Evolutionary conservation across 2,329 filamentous ascomycete species (phyloP).

Genomic region (Orbilia javanica): DNA sequence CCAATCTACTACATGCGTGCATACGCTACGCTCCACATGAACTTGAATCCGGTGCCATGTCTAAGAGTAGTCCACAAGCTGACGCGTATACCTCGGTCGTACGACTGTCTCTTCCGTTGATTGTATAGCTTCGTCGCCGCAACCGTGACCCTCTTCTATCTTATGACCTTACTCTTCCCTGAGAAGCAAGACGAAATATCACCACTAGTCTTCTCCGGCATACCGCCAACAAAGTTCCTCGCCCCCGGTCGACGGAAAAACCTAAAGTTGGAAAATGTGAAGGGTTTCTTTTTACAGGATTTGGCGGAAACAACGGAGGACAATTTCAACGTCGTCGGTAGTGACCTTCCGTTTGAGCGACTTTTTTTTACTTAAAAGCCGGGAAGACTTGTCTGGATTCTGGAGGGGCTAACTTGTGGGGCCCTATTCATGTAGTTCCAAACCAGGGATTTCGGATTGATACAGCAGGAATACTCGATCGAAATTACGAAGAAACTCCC

Average conservation of each 20-base stretch:
- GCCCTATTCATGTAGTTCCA: constrained; percentile 40
- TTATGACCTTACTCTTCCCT: constrained; percentile 46
- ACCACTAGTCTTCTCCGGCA: constrained; percentile 51
- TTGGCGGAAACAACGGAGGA: constrained; percentile 47
- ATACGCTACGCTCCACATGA: constrained; percentile 7
- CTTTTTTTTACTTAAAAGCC: constrained; percentile 9
- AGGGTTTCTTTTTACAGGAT: constrained; percentile 54
- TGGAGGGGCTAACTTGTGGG: constrained; percentile 26
- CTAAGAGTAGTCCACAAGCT: constrained; percentile 5
- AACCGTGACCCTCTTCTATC: constrained; percentile 47
- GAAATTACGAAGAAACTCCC: constrained; percentile 25
- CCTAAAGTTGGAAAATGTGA: constrained; percentile 45
- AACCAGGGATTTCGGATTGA: constrained; percentile 52
- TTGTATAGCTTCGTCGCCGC: constrained; percentile 46
- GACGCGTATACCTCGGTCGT: constrained; percentile 25
- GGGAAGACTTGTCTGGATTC: background rate
- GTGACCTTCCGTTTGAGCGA: constrained; percentile 50
- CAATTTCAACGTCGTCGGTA: constrained; percentile 57
- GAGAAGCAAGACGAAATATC: constrained; percentile 36
- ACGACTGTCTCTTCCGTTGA: constrained; percentile 11
- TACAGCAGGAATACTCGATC: constrained; percentile 46
- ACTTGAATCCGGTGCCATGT: constrained; percentile 29
- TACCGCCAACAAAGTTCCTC: constrained; percentile 44
- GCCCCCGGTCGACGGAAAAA: constrained; percentile 40
- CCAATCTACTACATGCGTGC: constrained; percentile 2